Conservation (phyloP, 2,329 filamentous ascomycete genomes). For the Alternaria arbusti region DNA sequence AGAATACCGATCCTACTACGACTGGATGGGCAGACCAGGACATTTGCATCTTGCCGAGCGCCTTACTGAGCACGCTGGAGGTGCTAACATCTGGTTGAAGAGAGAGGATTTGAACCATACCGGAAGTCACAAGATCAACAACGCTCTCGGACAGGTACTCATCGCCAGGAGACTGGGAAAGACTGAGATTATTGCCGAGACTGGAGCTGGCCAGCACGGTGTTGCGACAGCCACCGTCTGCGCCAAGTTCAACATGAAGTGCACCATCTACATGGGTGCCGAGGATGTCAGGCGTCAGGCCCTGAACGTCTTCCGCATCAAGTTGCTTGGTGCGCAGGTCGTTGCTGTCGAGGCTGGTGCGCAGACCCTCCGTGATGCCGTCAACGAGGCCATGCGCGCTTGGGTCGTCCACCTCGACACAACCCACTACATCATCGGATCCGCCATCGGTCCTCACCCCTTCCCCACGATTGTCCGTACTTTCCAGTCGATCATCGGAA, state of each 20-base stretch:
- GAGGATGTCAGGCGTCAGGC: slow-evolving; percentile 97
- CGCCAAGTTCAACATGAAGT: slow-evolving; percentile 98
- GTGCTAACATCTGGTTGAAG: slow-evolving; percentile 97
- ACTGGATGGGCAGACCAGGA: slow-evolving; percentile 94
- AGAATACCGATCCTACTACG: slow-evolving; percentile 93
- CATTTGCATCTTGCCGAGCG: slow-evolving; percentile 88
- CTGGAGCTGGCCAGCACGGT: slow-evolving; percentile 95
- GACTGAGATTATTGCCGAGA: slow-evolving; percentile 97
- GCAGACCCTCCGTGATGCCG: slow-evolving; percentile 67
- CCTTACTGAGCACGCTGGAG: slow-evolving; percentile 85
- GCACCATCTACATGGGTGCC: slow-evolving; percentile 97
- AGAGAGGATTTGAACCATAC: slow-evolving; percentile 98
- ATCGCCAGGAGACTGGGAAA: slow-evolving; percentile 87
- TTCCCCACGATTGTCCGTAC: slow-evolving; percentile 98
- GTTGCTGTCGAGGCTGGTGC: slow-evolving; percentile 91
- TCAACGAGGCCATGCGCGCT: slow-evolving; percentile 92
- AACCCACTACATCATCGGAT: slow-evolving; percentile 98
- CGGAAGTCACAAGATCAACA: slow-evolving; percentile 99
- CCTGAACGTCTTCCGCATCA: slow-evolving; percentile 98
- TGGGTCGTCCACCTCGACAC: slow-evolving; percentile 94
- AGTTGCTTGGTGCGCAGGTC: slow-evolving; percentile 90
- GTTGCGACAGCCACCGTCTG: slow-evolving; percentile 97
- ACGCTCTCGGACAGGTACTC: slow-evolving; percentile 91
- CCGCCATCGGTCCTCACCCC: slow-evolving; percentile 94
- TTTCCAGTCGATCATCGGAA: slow-evolving; percentile 95